phyloP scores from a whole-genome alignment of 2,329 filamentous ascomycete species.

The Ophiostoma fasciatum region DNA sequence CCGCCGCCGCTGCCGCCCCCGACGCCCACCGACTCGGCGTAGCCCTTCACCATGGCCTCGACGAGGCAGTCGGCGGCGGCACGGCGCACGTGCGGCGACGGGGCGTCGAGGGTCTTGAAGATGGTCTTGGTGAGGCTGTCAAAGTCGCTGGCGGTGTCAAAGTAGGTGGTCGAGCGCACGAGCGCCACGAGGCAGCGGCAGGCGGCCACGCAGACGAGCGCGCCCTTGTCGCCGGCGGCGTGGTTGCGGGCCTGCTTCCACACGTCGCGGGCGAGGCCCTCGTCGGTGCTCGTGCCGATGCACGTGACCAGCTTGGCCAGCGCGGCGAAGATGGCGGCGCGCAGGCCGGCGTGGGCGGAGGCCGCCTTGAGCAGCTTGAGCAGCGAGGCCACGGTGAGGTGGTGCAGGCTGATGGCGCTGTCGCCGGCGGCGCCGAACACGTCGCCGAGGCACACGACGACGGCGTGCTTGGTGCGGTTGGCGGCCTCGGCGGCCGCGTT shows the following conservation, averaged over 20 bases:
- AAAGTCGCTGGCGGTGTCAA: conserved; percentile 79
- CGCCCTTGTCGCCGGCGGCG: conserved; percentile 66
- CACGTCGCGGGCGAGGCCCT: conserved; percentile 70
- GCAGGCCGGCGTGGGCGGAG: conserved; percentile 65
- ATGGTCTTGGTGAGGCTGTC: conserved; percentile 71
- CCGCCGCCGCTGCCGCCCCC: conserved; percentile 22
- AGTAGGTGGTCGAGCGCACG: conserved; percentile 59
- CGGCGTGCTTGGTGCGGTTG: conserved; percentile 58
- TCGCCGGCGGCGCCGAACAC: conserved; percentile 88
- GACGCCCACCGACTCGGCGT: conserved; percentile 45
- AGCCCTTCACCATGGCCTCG: conserved; percentile 66
- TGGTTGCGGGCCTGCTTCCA: conserved; percentile 82
- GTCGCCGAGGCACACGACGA: conserved; percentile 72
- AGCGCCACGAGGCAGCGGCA: conserved; percentile 68
- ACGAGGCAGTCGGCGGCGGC: conserved; percentile 77
- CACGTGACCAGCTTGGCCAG: conserved; percentile 64
- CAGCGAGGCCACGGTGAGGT: conserved; percentile 54
- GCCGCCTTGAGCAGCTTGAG: conserved; percentile 70
- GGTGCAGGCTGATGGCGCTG: conserved; percentile 74
- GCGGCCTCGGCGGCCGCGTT: conserved; percentile 56
- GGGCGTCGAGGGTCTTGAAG: conserved; percentile 76
- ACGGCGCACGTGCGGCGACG: conserved; percentile 60
- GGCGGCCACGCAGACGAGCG: conserved; percentile 62
- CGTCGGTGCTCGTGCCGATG: conserved; percentile 65
- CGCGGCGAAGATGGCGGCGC: conserved; percentile 62